A percentile compares a stretch with the other conserved stretches of the same genome.
These are phyloP conservation scores for Scorias spongiosa DNA, from an alignment of 2,329 filamentous ascomycete species.

Conservation along the genomic window DNA sequence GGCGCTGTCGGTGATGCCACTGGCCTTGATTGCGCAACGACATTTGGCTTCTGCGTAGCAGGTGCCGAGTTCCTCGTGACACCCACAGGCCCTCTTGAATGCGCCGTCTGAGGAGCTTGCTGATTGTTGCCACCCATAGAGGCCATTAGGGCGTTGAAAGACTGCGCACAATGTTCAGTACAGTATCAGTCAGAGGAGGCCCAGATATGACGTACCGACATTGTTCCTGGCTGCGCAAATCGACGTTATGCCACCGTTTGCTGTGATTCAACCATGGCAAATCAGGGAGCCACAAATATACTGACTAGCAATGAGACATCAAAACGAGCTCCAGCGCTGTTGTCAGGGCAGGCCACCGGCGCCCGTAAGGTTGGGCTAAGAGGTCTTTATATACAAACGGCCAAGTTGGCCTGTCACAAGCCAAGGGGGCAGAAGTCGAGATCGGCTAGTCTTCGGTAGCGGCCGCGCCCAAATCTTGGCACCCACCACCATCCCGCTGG, in stretches of 20 bases:
- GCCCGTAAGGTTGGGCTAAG: not conserved
- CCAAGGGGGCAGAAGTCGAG: not conserved
- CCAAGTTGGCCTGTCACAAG: not conserved
- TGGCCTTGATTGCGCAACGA: not conserved
- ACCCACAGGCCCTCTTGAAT: too few species aligned
- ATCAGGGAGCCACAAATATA: not conserved
- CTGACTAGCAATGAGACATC: too few species aligned
- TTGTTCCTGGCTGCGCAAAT: not conserved
- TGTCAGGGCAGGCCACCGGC: too few species aligned
- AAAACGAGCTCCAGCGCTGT: too few species aligned
- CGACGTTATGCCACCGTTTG: not conserved
- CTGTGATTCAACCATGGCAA: not conserved
- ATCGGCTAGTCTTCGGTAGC: not conserved
- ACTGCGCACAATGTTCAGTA: conserved; percentile 9
- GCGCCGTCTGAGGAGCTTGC: too few species aligned
- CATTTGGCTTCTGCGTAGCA: too few species aligned
- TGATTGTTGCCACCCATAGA: conserved; percentile 3
- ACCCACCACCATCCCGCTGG: not conserved
- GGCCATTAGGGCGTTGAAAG: conserved; percentile 17
- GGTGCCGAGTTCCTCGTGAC: too few species aligned
- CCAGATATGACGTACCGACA: not conserved
- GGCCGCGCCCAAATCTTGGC: not conserved
- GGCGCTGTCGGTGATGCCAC: conserved; percentile 10
- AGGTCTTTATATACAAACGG: not conserved
- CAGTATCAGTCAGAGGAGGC: not conserved